These are phyloP conservation scores for Tuber indicum DNA, from an alignment of 495 filamentous ascomycete species.

Conservation along the genomic window DNA sequence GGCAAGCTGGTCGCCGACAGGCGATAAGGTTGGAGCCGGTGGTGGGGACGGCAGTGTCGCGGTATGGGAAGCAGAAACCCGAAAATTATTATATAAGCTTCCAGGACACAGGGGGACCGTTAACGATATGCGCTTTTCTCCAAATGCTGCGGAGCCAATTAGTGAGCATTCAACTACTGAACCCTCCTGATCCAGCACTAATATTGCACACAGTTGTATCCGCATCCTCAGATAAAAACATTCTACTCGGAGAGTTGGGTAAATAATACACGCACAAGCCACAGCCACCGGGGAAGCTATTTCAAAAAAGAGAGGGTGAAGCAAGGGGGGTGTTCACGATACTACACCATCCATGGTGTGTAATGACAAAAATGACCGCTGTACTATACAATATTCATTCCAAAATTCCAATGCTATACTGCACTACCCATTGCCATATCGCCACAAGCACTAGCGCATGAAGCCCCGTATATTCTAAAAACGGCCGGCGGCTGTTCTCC, in stretches of 20 bases:
- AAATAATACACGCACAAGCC: slow-evolving; percentile 43
- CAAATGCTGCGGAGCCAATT: slow-evolving; percentile 67
- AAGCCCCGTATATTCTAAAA: neutral
- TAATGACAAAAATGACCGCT: neutral
- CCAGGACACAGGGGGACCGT: slow-evolving; percentile 94
- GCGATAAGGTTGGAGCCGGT: slow-evolving; percentile 79
- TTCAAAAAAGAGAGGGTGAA: neutral
- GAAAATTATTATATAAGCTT: slow-evolving; percentile 86
- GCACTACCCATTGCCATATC: neutral
- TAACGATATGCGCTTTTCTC: slow-evolving; percentile 87
- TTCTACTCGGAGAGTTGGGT: slow-evolving; percentile 70
- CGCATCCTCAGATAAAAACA: slow-evolving; percentile 71
- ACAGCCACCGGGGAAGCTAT: neutral
- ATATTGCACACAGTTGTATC: slow-evolving; percentile 58
- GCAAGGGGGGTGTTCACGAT: neutral
- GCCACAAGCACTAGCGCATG: neutral
- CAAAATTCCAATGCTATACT: neutral
- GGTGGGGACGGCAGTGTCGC: slow-evolving; percentile 85
- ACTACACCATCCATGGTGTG: neutral
- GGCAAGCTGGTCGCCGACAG: slow-evolving; percentile 84
- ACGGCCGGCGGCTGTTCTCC: neutral
- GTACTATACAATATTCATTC: neutral
- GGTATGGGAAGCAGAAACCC: slow-evolving; percentile 76
- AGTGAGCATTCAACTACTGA: slow-evolving; percentile 55
- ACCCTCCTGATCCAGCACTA: slow-evolving; percentile 17